A percentile compares a stretch with the other conserved stretches of the same genome.
Evolutionary conservation across 2,329 filamentous ascomycete species (phyloP).

Genomic region (Penicillium sp.): DNA sequence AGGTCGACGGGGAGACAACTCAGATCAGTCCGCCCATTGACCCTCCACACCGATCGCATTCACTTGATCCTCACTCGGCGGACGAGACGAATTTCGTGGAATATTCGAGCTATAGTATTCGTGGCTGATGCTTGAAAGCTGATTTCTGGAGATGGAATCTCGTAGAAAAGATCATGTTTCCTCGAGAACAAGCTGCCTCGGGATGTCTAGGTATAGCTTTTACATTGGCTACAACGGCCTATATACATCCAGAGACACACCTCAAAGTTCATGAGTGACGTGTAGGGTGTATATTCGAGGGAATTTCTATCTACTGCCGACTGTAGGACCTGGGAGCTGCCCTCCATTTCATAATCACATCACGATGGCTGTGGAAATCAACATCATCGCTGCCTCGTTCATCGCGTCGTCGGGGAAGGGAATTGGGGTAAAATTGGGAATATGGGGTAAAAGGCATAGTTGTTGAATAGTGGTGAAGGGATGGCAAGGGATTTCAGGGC

Average conservation of each 20-base stretch:
- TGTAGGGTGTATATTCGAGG: constrained; percentile 35
- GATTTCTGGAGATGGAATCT: neutral
- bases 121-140: neutral
- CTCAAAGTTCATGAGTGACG: constrained; percentile 6
- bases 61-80: neutral
- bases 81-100: neutral
- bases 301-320: constrained; percentile 37
- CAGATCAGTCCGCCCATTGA: constrained; percentile 1
- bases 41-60: neutral
- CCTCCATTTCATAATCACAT: constrained; percentile 25
- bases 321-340: constrained; percentile 19
- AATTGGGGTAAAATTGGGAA: constrained; percentile 8
- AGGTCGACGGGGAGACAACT: constrained; percentile 7
- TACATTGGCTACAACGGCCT: neutral
- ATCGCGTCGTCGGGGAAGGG: constrained; percentile 19
- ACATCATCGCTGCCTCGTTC: constrained; percentile 29
- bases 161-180: neutral
- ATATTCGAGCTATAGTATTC: neutral
- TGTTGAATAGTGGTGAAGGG: constrained; percentile 4
- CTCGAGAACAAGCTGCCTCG: neutral
- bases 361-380: constrained; percentile 24
- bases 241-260: neutral
- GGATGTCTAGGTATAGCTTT: neutral
- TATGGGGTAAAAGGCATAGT: constrained; percentile 7
- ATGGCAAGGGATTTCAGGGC: constrained; percentile 11